These are phyloP conservation scores for Aspergillus olivimuriae DNA, from an alignment of 495 filamentous ascomycete genomes.

Conservation along the genomic window DNA sequence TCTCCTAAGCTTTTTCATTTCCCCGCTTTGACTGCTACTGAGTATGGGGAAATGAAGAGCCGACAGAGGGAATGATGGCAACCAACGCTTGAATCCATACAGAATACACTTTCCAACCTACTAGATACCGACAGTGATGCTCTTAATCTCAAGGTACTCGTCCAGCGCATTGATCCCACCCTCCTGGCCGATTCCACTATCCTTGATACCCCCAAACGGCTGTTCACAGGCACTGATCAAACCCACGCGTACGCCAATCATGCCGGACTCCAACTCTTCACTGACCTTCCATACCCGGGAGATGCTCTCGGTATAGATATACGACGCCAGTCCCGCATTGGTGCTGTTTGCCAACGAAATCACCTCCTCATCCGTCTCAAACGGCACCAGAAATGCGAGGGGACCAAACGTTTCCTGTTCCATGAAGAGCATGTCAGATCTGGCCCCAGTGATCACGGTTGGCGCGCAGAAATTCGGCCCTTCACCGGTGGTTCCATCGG, in stretches of 20 bases:
- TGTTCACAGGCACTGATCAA: conserved; percentile 18
- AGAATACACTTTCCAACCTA: too few relatives aligned
- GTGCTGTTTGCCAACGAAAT: conserved; percentile 19
- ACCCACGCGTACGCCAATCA: conserved; percentile 29
- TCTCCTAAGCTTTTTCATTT: too few relatives aligned
- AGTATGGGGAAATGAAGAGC: too few relatives aligned
- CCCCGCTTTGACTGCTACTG: too few relatives aligned
- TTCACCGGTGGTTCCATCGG: not conserved
- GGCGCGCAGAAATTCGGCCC: conserved; percentile 52
- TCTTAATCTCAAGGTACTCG: conserved; percentile 5
- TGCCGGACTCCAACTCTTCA: conserved; percentile 23
- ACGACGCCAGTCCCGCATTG: conserved; percentile 19
- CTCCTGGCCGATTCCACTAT: conserved; percentile 42
- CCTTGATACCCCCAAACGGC: conserved; percentile 47
- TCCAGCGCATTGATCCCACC: not conserved
- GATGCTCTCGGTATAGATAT: conserved; percentile 22
- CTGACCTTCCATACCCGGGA: conserved; percentile 18
- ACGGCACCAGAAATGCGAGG: conserved; percentile 16
- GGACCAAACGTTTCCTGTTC: conserved; percentile 27
- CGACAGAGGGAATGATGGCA: too few relatives aligned
- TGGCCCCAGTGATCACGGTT: conserved; percentile 66
- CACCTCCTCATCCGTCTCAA: conserved; percentile 25
- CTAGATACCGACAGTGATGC: conserved; percentile 2
- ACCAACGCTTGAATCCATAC: too few relatives aligned
- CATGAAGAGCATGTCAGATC: conserved; percentile 26